A percentile compares a stretch with the other conserved stretches of the same genome.
Evolutionary conservation across 2,329 filamentous ascomycete genomes (phyloP).

Genomic region (Aspergillus sp.): DNA sequence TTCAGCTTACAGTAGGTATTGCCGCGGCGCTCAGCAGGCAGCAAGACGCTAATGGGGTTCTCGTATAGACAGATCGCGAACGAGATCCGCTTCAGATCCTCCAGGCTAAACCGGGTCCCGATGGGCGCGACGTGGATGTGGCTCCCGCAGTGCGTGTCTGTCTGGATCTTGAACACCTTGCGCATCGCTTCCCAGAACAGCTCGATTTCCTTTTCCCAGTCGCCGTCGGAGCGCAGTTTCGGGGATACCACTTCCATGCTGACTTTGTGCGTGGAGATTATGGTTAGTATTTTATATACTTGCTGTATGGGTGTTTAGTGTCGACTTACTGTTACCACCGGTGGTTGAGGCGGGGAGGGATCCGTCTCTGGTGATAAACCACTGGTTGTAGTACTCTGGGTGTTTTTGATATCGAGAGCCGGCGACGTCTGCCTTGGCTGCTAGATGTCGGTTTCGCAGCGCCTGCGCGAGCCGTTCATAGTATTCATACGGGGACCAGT

Average conservation of each 20-base stretch:
- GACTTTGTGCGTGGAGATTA: background rate
- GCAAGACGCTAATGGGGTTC: background rate
- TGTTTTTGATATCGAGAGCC: background rate
- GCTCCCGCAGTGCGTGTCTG: background rate
- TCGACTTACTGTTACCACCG: background rate
- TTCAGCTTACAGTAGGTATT: background rate
- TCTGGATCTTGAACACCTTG: background rate
- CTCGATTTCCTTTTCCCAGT: background rate
- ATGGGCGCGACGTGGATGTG: background rate
- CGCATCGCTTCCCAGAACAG: background rate
- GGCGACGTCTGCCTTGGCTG: background rate
- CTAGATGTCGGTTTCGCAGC: background rate
- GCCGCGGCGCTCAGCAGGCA: background rate
- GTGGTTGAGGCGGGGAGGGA: background rate
- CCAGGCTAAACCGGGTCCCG: background rate
- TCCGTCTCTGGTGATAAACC: background rate
- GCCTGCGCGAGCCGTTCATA: background rate
- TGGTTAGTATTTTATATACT: too few relatives aligned
- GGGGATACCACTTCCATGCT: background rate
- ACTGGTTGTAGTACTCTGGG: background rate
- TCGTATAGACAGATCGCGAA: background rate
- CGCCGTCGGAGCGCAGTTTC: background rate
- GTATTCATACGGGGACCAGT: background rate
- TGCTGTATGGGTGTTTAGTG: background rate
- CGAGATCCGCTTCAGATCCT: background rate